A percentile compares a stretch with the other conserved stretches of the same genome.
Conservation (phyloP, 345 rosid genomes). For the Moricandia moricandioides region DNA sequence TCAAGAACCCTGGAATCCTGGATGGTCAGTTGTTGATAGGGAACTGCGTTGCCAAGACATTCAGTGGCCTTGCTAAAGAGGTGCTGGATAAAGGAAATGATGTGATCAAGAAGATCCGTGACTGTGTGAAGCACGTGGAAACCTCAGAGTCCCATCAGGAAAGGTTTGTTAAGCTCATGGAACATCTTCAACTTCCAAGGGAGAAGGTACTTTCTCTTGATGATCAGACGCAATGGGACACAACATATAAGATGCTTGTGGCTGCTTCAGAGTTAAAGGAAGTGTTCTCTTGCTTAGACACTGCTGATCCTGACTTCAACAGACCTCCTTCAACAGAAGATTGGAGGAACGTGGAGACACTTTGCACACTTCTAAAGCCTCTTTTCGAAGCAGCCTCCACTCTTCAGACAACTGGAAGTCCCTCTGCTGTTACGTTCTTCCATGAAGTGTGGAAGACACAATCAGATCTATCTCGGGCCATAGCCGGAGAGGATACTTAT, state of each 20-base stretch:
- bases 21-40: not conserved
- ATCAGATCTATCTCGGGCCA: not conserved
- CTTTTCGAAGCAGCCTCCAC: not conserved
- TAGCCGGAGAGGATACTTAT: no score
- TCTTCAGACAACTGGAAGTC: not conserved
- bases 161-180: not conserved
- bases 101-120: not conserved
- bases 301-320: not conserved
- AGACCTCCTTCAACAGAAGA: not conserved
- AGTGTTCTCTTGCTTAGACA: not conserved
- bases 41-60: not conserved
- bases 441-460: not conserved
- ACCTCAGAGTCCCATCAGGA: not conserved
- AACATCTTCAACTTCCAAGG: not conserved
- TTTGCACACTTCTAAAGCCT: not conserved
- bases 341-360: not conserved
- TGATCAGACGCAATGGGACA: not conserved
- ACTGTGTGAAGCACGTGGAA: not conserved
- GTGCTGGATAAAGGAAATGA: not conserved
- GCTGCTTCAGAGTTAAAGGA: not conserved
- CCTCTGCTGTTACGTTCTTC: not conserved
- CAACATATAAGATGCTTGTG: not conserved
- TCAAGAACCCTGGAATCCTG: not conserved
- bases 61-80: not conserved
- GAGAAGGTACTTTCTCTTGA: not conserved